Conservation (phyloP, 2,329 filamentous ascomycete genomes). For the Alternaria viburni region DNA sequence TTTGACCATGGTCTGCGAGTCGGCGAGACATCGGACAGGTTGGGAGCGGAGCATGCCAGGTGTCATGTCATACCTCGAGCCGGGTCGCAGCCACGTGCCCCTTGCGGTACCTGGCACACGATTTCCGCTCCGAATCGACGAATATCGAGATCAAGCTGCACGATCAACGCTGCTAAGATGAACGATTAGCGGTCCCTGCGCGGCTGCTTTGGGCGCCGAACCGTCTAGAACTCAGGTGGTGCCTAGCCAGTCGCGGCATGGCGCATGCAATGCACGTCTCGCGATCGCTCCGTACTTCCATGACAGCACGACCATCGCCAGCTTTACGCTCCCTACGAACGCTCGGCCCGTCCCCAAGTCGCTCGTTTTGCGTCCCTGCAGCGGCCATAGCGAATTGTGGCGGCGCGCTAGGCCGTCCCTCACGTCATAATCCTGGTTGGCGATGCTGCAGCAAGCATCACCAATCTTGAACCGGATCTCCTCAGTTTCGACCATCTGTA, state of each 20-base stretch:
- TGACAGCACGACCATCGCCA: constrained; percentile 38
- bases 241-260: constrained; percentile 22
- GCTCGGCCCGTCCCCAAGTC: constrained; percentile 31
- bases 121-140: constrained; percentile 24
- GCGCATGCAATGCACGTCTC: constrained; percentile 19
- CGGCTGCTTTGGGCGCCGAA: constrained; percentile 11
- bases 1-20: neutral
- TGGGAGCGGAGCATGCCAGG: constrained; percentile 2
- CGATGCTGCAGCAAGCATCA: constrained; percentile 30
- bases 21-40: neutral
- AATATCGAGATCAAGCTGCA: constrained; percentile 17
- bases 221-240: constrained; percentile 19
- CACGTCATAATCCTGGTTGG: constrained; percentile 27
- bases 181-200: constrained; percentile 19
- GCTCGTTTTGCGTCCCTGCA: constrained; percentile 29
- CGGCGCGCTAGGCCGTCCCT: constrained; percentile 14
- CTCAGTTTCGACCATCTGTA: constrained; percentile 32
- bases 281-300: constrained; percentile 36
- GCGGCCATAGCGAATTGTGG: constrained; percentile 22
- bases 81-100: constrained; percentile 10
- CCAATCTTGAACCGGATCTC: constrained; percentile 35
- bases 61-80: constrained; percentile 4
- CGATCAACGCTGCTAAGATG: constrained; percentile 7
- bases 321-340: constrained; percentile 8
- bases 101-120: constrained; percentile 15